These are phyloP conservation scores for Quercus tomentella DNA, from an alignment of 331 rosid species.

Conservation along the genomic window DNA sequence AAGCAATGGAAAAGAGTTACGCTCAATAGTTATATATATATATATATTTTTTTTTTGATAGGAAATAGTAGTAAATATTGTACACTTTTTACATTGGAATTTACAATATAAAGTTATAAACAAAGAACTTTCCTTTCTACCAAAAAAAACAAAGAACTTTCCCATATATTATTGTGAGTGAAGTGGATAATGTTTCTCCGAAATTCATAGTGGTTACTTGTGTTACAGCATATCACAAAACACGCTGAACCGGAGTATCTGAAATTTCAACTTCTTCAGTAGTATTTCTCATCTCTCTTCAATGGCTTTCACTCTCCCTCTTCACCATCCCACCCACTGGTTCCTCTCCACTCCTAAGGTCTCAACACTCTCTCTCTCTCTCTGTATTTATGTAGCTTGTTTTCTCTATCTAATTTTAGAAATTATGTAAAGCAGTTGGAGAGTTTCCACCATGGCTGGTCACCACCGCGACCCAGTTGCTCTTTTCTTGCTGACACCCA, in stretches of 20 bases:
- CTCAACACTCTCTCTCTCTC: conserved; percentile 9
- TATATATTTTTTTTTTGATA: too few species aligned
- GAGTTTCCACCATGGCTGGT: conserved; percentile 37
- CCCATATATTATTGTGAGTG: not conserved
- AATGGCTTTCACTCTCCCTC: conserved; percentile 58
- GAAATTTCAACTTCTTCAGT: too few species aligned
- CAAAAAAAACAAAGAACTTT: too few species aligned
- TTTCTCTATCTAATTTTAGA: not conserved
- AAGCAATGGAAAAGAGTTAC: fast-evolving
- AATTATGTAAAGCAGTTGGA: conserved; percentile 35
- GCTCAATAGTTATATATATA: too few species aligned
- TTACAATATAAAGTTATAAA: too few species aligned
- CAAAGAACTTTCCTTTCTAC: too few species aligned
- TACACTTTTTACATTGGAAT: too few species aligned
- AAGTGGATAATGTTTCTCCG: not conserved
- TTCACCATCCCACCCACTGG: conserved; percentile 45
- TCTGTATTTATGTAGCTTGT: not conserved
- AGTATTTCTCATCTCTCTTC: conserved; percentile 2
- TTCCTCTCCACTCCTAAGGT: conserved; percentile 60
- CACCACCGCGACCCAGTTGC: conserved; percentile 37
- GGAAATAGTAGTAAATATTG: too few species aligned
- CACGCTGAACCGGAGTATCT: not conserved
- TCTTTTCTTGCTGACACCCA: conserved; percentile 20
- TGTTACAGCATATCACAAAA: not conserved
- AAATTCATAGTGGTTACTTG: not conserved